These are phyloP conservation scores for Russula vinacea DNA, from an alignment of 768 basidiomycete species.

Conservation along the genomic window DNA sequence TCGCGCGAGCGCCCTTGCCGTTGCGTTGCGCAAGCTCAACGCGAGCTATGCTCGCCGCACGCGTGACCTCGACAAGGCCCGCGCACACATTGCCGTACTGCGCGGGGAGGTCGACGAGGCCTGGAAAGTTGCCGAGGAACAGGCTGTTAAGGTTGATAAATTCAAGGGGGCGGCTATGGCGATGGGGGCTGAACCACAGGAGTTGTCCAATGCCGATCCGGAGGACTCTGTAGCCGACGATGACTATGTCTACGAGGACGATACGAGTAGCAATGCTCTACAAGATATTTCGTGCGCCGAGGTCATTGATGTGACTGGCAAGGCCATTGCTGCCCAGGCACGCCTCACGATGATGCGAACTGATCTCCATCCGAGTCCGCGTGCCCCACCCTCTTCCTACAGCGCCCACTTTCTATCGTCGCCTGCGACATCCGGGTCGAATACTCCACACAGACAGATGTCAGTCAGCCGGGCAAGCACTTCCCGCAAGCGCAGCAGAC, in stretches of 20 bases:
- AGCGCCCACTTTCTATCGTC: neutral
- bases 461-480: conserved; percentile 50
- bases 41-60: conserved; percentile 66
- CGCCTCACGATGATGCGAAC: conserved; percentile 23
- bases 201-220: conserved; percentile 13
- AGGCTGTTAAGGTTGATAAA: conserved; percentile 71
- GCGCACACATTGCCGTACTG: conserved; percentile 50
- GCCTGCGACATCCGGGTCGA: neutral
- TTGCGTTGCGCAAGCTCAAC: conserved; percentile 78
- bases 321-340: conserved; percentile 23
- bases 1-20: conserved; percentile 70
- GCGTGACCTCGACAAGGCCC: conserved; percentile 50
- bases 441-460: neutral
- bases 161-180: conserved; percentile 40
- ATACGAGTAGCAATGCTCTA: conserved; percentile 12
- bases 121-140: conserved; percentile 71
- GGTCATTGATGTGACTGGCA: conserved; percentile 26
- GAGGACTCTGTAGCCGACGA: conserved; percentile 22
- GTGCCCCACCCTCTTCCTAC: conserved; percentile 3
- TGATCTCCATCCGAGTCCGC: neutral
- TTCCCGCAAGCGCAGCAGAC: conserved; percentile 60
- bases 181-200: conserved; percentile 23
- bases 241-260: conserved; percentile 30
- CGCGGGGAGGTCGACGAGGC: conserved; percentile 75
- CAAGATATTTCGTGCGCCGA: conserved; percentile 28